Conservation (phyloP, 495 filamentous ascomycete genomes). For the Aspergillus sclerotioniger region DNA sequence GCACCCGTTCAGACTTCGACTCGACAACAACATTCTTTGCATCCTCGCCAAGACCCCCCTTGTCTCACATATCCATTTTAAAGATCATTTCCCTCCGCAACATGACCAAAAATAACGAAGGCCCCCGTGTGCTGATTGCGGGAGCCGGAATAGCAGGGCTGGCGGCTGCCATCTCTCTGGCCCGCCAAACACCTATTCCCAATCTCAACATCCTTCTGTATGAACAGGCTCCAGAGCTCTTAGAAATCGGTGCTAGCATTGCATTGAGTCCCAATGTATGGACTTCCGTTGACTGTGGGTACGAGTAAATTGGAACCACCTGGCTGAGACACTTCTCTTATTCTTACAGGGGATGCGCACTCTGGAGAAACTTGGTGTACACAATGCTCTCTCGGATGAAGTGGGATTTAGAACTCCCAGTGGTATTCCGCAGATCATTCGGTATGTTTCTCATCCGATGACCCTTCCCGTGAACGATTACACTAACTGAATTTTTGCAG, state of each 20-base stretch:
- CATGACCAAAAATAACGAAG: constrained; percentile 18
- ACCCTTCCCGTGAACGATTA: not conserved
- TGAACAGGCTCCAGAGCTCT: constrained; percentile 43
- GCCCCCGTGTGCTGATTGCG: constrained; percentile 41
- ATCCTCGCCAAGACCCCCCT: not conserved
- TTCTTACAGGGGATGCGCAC: constrained; percentile 45
- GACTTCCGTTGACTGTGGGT: not conserved
- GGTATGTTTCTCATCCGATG: constrained; percentile 10
- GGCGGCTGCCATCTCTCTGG: constrained; percentile 42
- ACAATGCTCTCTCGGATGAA: constrained; percentile 38
- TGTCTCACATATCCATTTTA: not conserved
- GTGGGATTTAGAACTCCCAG: constrained; percentile 41
- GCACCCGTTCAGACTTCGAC: not conserved
- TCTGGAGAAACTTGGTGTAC: constrained; percentile 43
- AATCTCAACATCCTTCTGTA: constrained; percentile 44
- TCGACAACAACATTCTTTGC: not conserved
- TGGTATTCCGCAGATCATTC: constrained; percentile 37
- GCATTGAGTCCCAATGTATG: constrained; percentile 49
- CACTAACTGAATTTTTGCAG: constrained; percentile 6
- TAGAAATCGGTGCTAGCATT: constrained; percentile 50
- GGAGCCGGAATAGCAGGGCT: constrained; percentile 51
- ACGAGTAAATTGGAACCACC: not conserved
- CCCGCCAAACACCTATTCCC: constrained; percentile 22
- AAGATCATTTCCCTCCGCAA: not conserved
- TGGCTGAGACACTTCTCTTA: constrained; percentile 1